Evolutionary conservation across 805 yeast genomes (phyloP).

Genomic region (Pichia phayaonensis): DNA sequence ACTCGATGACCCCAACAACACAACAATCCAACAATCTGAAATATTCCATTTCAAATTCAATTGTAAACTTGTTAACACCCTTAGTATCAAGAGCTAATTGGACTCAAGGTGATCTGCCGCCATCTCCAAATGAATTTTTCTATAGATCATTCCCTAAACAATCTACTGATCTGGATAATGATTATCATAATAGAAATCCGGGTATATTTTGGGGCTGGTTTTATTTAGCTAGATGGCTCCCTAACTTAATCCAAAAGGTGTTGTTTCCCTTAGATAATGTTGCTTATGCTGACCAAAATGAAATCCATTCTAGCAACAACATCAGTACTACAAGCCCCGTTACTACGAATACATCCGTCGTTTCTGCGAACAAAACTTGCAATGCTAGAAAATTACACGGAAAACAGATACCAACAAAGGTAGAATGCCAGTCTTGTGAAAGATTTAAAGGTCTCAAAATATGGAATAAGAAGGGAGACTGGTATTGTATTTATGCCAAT

Average conservation of each 20-base stretch:
- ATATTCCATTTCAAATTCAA: slow-evolving; percentile 1
- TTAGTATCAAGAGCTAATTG: slow-evolving; percentile 8
- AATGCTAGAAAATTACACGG: slow-evolving; percentile 19
- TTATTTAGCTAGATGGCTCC: slow-evolving; percentile 9
- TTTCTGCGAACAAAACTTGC: neutral
- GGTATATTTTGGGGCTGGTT: slow-evolving; percentile 12
- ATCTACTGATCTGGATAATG: slow-evolving; percentile 9
- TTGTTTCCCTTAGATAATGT: slow-evolving; percentile 6
- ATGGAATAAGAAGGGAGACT: slow-evolving; percentile 26
- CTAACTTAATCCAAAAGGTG: slow-evolving; percentile 6
- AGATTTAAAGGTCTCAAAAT: slow-evolving; percentile 20
- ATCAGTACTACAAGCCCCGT: no score
- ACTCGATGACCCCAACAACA: neutral
- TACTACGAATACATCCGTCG: no score
- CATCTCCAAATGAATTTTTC: slow-evolving; percentile 8
- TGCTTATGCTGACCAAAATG: neutral
- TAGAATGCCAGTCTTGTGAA: slow-evolving; percentile 26
- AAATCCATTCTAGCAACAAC: no score
- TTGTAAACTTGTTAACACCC: slow-evolving; percentile 4
- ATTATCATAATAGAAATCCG: slow-evolving; percentile 8
- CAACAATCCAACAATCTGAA: neutral
- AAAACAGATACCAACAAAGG: slow-evolving; percentile 25
- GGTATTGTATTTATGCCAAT: slow-evolving; percentile 23
- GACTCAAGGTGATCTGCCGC: slow-evolving; percentile 7
- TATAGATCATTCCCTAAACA: slow-evolving; percentile 8